Base-by-base conservation (phyloP, 176 grass and related monocot species). In the Musa itinerans region DNA sequence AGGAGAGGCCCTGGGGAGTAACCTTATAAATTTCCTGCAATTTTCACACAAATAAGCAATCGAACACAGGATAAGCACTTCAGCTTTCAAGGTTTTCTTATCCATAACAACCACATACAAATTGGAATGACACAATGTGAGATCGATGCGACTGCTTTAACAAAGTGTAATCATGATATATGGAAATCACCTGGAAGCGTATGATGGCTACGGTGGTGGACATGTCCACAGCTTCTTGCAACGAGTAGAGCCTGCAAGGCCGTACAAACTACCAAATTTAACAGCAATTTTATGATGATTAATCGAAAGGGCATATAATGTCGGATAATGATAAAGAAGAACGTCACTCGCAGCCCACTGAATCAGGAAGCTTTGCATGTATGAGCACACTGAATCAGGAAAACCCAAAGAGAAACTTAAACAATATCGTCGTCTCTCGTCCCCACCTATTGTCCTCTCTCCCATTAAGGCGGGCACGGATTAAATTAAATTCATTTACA, bases 191-290 rank as follows among this genome's bases (percentile, higher is more conserved):
- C 85, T 88, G 93, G 85, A 82, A 90, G 79, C 55, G 85, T 70
- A 77, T 88, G 89, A 65, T 85, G 79, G 83, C 83, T 86, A 78
- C 85, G 92, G 74, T 85, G 85, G 61, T 87, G 87, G 70, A 81
- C 85, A 74, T 87, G 81, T 72, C 81, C 74, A 17, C 16, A 88
- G 69, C 89, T 88, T 85, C 83, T 90, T 61, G 84, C 53, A 11
- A 92, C 71, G 77, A 86, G 77, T 61, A 92, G 68, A 64, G 83
- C 78, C 89, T 96, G 80, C 75, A 80, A 29, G 68, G 21, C 15
- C 57, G 34, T 11, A 13, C 16, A 68, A 3, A 68, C 8, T 12
- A 43, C 11, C 11, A 34, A 48, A 34, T 68, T 34, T 68, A 26
- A 68, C 14, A 6, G 14, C 29, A 68, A 34, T 5, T 68, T 19